Conservation (phyloP, 2,329 filamentous ascomycete species). For the Dryadomyces quercus-mongolicae region DNA sequence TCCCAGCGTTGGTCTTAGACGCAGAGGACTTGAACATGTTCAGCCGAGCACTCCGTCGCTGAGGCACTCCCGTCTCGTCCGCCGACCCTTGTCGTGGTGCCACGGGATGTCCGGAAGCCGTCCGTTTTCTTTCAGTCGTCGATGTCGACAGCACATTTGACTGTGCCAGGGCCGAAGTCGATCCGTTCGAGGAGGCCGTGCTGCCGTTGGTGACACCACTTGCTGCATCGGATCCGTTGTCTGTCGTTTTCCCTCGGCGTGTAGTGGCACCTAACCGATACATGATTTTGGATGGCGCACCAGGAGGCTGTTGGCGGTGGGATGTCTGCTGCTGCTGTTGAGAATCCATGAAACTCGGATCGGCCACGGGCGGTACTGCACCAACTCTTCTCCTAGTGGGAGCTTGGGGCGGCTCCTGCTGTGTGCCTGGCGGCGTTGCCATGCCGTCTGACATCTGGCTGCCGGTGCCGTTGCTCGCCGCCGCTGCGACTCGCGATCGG, state of each 20-base stretch:
- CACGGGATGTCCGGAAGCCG: slow-evolving; percentile 72
- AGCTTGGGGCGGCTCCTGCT: slow-evolving; percentile 36
- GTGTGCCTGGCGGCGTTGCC: slow-evolving; percentile 48
- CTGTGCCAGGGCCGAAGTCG: neutral
- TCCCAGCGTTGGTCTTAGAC: slow-evolving; percentile 49
- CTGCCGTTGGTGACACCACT: slow-evolving; percentile 3
- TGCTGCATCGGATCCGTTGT: slow-evolving; percentile 15
- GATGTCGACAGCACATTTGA: slow-evolving; percentile 25
- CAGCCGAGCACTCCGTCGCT: slow-evolving; percentile 60
- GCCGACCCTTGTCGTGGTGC: slow-evolving; percentile 31
- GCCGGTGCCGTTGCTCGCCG: too few species aligned
- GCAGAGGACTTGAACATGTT: slow-evolving; percentile 58
- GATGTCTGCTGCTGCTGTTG: slow-evolving; percentile 3
- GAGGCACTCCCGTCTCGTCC: slow-evolving; percentile 50
- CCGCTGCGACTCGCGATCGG: slow-evolving; percentile 30
- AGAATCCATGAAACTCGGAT: slow-evolving; percentile 38
- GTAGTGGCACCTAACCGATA: slow-evolving; percentile 37
- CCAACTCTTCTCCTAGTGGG: slow-evolving; percentile 39
- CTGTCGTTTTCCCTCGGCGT: slow-evolving; percentile 25
- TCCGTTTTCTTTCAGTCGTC: slow-evolving; percentile 66
- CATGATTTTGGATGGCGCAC: slow-evolving; percentile 49
- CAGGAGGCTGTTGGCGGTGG: slow-evolving; percentile 2
- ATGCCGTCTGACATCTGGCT: slow-evolving; percentile 32
- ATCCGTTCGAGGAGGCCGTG: neutral
- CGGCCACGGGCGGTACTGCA: slow-evolving; percentile 30